phyloP scores from a whole-genome alignment of 2,329 filamentous ascomycete species.

The Cryphonectria carpinicola region DNA sequence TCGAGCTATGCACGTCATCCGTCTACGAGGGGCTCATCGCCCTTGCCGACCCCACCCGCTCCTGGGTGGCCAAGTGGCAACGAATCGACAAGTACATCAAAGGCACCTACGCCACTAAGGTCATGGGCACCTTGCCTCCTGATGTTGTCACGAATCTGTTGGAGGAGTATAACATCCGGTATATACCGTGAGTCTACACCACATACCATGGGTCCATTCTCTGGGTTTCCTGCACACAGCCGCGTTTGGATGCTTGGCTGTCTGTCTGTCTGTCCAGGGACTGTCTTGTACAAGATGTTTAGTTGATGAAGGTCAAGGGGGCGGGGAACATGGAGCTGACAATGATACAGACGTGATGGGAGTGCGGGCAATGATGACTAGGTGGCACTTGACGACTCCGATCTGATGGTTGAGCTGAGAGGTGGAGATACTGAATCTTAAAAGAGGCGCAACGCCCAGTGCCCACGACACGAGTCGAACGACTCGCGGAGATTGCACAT shows the following conservation, averaged over 20 bases:
- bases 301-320: background rate
- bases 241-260: background rate
- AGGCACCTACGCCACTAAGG: slow-evolving; percentile 93
- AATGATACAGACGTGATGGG: slow-evolving; percentile 54
- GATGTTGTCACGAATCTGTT: slow-evolving; percentile 65
- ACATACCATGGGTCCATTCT: too few species aligned
- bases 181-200: slow-evolving; percentile 61
- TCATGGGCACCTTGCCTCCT: slow-evolving; percentile 77
- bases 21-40: slow-evolving; percentile 94
- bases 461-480: background rate
- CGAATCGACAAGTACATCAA: slow-evolving; percentile 84
- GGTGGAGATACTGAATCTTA: background rate
- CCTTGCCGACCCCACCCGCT: slow-evolving; percentile 77
- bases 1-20: slow-evolving; percentile 92
- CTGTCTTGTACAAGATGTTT: background rate
- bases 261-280: background rate
- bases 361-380: slow-evolving; percentile 55
- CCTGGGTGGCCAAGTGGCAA: slow-evolving; percentile 98
- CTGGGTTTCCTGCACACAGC: background rate
- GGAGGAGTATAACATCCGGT: slow-evolving; percentile 66
- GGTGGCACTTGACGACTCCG: slow-evolving; percentile 22
- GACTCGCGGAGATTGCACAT: background rate
- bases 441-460: background rate
- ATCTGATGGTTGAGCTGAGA: slow-evolving; percentile 24
- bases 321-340: slow-evolving; percentile 2